Evolutionary conservation across 306 rosid species (phyloP).

Genomic region (Canavalia gladiata): DNA sequence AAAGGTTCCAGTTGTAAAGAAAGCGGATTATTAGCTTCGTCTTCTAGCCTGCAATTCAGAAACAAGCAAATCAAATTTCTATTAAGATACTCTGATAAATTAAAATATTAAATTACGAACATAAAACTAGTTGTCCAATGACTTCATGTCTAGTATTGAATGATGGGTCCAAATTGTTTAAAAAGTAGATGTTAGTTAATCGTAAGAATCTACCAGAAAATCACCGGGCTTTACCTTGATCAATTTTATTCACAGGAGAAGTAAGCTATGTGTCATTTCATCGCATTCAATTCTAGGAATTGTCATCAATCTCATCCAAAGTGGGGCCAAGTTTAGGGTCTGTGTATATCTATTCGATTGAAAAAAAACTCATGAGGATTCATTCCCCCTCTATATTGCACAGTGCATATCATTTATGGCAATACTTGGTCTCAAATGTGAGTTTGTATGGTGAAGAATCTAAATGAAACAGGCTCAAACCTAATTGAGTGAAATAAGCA

Average conservation of each 20-base stretch:
- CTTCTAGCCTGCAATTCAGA: slow-evolving; percentile 62
- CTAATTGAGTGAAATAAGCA: not conserved
- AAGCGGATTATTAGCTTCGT: slow-evolving; percentile 61
- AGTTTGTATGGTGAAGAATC: not conserved
- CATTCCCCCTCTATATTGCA: not conserved
- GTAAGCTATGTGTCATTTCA: not conserved
- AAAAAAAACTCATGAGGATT: not conserved
- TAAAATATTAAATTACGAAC: slow-evolving; percentile 1
- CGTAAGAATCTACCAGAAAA: not conserved
- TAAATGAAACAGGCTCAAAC: not conserved
- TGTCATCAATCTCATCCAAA: not conserved
- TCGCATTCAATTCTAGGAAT: not conserved
- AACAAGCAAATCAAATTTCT: slow-evolving; percentile 16
- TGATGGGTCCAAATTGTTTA: not conserved
- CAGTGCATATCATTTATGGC: not conserved
- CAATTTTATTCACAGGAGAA: not conserved
- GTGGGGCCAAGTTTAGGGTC: not conserved
- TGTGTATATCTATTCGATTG: not conserved
- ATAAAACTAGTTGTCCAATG: not conserved
- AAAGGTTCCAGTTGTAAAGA: slow-evolving; percentile 57
- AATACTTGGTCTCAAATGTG: not conserved
- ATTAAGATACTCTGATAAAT: slow-evolving; percentile 1
- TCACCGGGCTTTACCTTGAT: not conserved
- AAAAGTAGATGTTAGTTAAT: not conserved
- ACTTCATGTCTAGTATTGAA: not conserved